Conservation (phyloP, 2,329 filamentous ascomycete genomes). For the Aspergillus pseudoglaucus region DNA sequence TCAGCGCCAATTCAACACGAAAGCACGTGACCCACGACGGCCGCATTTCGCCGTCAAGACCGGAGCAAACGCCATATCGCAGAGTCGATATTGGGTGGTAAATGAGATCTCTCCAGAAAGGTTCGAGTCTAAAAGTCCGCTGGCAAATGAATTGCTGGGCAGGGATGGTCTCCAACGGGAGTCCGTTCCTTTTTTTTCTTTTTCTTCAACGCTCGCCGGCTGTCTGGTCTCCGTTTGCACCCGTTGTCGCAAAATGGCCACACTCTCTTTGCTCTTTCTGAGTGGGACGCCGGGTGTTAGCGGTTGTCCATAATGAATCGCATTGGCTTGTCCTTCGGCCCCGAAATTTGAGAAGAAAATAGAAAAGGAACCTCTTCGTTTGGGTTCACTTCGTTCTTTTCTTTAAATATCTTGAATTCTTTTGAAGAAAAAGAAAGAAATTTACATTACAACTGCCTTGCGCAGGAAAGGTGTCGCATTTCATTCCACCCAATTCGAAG, state of each 20-base stretch:
- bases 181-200: not conserved
- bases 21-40: slow-evolving; percentile 23
- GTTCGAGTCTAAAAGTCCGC: not conserved
- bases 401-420: too few species aligned
- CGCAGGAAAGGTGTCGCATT: not conserved
- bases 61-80: too few species aligned
- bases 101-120: too few species aligned
- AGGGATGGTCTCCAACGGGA: not conserved
- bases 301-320: slow-evolving; percentile 21
- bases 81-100: too few species aligned
- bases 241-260: slow-evolving; percentile 17
- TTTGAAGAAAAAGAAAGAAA: too few species aligned
- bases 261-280: not conserved
- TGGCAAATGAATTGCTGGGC: not conserved
- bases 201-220: slow-evolving; percentile 1
- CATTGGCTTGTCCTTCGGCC: not conserved
- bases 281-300: slow-evolving; percentile 26
- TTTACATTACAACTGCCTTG: too few species aligned
- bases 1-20: slow-evolving; percentile 19
- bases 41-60: not conserved
- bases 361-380: not conserved
- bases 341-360: not conserved
- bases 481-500: not conserved
- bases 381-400: not conserved
- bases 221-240: slow-evolving; percentile 14